These are phyloP conservation scores for Talaromyces sp. DNA, from an alignment of 2,329 filamentous ascomycete genomes.

Conservation along the genomic window DNA sequence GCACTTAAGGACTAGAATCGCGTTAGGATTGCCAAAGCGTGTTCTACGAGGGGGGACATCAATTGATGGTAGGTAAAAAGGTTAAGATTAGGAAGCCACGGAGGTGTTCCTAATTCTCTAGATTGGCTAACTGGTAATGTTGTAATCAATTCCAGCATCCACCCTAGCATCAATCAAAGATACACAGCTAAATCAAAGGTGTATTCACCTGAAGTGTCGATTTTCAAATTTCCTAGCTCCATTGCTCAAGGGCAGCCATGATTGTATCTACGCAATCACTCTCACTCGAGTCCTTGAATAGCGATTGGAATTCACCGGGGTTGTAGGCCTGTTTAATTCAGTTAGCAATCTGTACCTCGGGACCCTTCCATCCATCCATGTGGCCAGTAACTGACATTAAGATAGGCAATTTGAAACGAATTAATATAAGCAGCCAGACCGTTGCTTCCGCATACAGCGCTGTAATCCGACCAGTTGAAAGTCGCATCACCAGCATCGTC, in stretches of 20 bases:
- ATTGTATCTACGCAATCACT: background rate
- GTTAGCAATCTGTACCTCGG: background rate
- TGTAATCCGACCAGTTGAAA: conserved; percentile 3
- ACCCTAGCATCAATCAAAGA: no score
- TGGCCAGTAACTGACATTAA: conserved; percentile 2
- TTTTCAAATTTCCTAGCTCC: background rate
- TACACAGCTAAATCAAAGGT: background rate
- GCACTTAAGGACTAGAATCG: no score
- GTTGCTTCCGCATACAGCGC: conserved; percentile 5
- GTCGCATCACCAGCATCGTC: conserved; percentile 5
- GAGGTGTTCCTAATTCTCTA: no score
- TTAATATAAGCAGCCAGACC: conserved; percentile 7
- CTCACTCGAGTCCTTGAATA: background rate
- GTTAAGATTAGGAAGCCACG: no score
- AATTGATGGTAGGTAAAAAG: no score
- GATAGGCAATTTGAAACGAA: conserved; percentile 2
- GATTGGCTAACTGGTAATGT: no score
- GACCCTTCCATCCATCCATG: background rate
- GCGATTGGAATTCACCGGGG: background rate
- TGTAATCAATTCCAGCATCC: no score
- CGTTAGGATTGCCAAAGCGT: background rate
- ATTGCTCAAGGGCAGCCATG: background rate
- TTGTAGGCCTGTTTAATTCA: background rate
- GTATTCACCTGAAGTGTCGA: background rate
- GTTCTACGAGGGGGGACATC: background rate